A percentile compares a stretch with the other conserved stretches of the same genome.
Evolutionary conservation across 257 asterid species (phyloP).

Genomic region (Catharanthus roseus): DNA sequence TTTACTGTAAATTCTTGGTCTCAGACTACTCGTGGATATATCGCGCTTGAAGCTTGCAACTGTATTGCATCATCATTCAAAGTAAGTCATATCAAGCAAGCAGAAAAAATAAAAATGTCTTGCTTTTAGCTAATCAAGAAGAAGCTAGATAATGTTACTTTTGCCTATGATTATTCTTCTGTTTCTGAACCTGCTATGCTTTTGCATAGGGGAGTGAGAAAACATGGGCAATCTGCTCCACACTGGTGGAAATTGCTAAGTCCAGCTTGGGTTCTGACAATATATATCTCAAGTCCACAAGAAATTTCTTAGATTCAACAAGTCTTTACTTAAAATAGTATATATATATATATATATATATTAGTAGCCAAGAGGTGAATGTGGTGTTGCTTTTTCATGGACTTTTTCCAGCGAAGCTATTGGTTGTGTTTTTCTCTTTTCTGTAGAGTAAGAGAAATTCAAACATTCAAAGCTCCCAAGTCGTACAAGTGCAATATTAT

Average conservation of each 20-base stretch:
- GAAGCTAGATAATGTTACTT: not conserved
- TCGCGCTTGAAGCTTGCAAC: slow-evolving; percentile 77
- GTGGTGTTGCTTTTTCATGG: not conserved
- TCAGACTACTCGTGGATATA: slow-evolving; percentile 62
- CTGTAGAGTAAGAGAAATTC: no score
- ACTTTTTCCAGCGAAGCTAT: no score
- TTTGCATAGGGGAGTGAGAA: slow-evolving; percentile 39
- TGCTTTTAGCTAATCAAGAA: no score
- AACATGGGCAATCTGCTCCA: slow-evolving; percentile 37
- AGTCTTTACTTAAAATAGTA: not conserved
- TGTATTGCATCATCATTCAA: slow-evolving; percentile 60
- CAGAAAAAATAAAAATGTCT: no score
- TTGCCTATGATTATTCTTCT: not conserved
- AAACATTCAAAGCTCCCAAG: no score
- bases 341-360: no score
- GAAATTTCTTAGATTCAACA: slow-evolving; percentile 30
- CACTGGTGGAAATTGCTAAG: slow-evolving; percentile 61
- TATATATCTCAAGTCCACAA: slow-evolving; percentile 49
- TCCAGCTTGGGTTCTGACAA: slow-evolving; percentile 44
- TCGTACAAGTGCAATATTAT: no score
- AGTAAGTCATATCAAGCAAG: slow-evolving; percentile 30
- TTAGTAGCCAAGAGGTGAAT: not conserved
- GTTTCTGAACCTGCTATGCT: slow-evolving; percentile 11
- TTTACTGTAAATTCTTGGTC: slow-evolving; percentile 16
- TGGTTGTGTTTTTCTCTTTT: no score